phyloP scores from a whole-genome alignment of 805 yeast species.

The Saturnispora ahearnii region DNA sequence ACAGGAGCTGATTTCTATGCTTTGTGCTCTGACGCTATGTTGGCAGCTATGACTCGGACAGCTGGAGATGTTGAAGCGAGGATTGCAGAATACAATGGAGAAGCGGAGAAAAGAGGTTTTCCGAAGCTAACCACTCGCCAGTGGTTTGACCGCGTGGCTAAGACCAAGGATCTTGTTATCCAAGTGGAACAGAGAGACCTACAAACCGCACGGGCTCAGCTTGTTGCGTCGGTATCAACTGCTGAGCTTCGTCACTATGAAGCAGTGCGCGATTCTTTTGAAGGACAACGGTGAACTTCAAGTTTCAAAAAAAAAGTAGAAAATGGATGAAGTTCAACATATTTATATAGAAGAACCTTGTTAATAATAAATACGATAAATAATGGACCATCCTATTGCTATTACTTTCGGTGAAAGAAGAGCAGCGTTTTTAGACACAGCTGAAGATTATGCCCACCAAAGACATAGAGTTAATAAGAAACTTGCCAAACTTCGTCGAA shows the following conservation, averaged over 20 bases:
- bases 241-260: conserved; percentile 81
- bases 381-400: conserved; percentile 39
- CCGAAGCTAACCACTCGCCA: conserved; percentile 52
- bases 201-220: conserved; percentile 57
- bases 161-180: conserved; percentile 56
- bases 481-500: conserved; percentile 56
- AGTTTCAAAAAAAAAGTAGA: not conserved
- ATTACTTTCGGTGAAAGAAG: conserved; percentile 48
- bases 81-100: conserved; percentile 42
- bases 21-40: conserved; percentile 88
- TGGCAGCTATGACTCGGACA: conserved; percentile 89
- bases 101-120: conserved; percentile 19
- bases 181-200: conserved; percentile 67
- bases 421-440: conserved; percentile 52
- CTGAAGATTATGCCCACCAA: conserved; percentile 62
- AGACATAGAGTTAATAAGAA: conserved; percentile 54
- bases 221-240: conserved; percentile 78
- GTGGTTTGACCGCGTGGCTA: conserved; percentile 86
- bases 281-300: conserved; percentile 20
- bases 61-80: conserved; percentile 69
- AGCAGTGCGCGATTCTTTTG: conserved; percentile 71
- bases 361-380: not conserved
- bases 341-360: not conserved
- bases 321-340: not conserved
- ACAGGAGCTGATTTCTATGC: conserved; percentile 99